Base-by-base conservation (phyloP, 495 filamentous ascomycete species). In the Aspergillus haitiensis region DNA sequence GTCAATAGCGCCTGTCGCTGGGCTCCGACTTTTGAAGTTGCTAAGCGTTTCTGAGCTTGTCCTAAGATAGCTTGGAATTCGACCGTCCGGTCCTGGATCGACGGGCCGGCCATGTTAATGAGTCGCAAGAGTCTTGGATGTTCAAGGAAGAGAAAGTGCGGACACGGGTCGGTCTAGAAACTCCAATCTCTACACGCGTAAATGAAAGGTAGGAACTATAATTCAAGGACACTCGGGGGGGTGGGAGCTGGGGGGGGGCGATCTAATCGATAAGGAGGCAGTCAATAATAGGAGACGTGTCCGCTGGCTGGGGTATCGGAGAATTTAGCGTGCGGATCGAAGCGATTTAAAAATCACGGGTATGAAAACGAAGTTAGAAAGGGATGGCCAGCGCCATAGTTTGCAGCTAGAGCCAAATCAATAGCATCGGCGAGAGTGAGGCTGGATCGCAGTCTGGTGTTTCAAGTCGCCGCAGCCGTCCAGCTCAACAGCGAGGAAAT, bases 71-170 rank as follows among this genome's bases (percentile, higher is more conserved):
- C 86, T 66, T 87, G 88, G 78, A 98, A 98, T 78, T 98, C 94
- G 70, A 81, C 81, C 55, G 94, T 98, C 66, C 94, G 90, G 76
- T 98, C 94, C 81, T 98, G 95, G 75, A 98, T 97, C 45, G 91
- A 92, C 16, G 84, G 81, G 47, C 81, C 79, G 56, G 75, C 72
- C 84, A 86, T 87, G 59, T 52, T 47, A 37, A 36, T 10, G 27
- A 16, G 47, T 56, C 42, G 15, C 31, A 12, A 21, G 49, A 13
- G 42, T n/a, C 59, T 45, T 47, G 18, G 4, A 9, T 9, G 33
- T 27, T 21, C 33, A 52, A 55, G 4, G 21, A 47, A 31, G 34
- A 34, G 34, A 35, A 15, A 45, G 46, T 8, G 45, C 37, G 36
- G 47, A n/a, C 7, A 37, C 5, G 16, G 27, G 13, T 8, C 34